These are phyloP conservation scores for Akanthomyces uredinophilus DNA, from an alignment of 2,329 filamentous ascomycete species.

Conservation along the genomic window DNA sequence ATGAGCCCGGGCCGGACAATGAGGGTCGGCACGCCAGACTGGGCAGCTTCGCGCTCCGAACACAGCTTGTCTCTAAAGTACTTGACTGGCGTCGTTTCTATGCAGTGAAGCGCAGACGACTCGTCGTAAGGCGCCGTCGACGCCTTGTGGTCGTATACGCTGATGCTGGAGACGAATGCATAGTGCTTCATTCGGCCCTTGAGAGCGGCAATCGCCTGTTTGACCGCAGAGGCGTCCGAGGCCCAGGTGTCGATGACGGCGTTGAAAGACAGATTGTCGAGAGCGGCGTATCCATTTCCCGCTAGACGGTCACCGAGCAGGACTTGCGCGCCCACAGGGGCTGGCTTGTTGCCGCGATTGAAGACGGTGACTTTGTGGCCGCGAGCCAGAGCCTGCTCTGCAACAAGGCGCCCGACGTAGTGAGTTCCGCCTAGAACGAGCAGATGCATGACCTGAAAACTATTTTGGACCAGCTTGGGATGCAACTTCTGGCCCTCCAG, in stretches of 20 bases:
- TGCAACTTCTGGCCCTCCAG: too few species aligned
- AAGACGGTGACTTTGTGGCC: conserved; percentile 17
- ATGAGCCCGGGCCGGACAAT: conserved; percentile 14
- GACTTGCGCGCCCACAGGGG: conserved; percentile 14
- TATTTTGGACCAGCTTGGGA: background rate
- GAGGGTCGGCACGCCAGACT: conserved; percentile 10
- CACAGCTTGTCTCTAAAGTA: conserved; percentile 14
- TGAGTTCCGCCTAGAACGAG: conserved; percentile 20
- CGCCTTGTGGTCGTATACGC: conserved; percentile 14
- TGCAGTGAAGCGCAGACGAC: conserved; percentile 14
- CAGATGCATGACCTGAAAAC: conserved; percentile 15
- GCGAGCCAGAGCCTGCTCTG: conserved; percentile 16
- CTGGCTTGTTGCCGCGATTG: conserved; percentile 16
- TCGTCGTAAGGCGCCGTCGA: conserved; percentile 13
- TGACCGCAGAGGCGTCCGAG: conserved; percentile 15
- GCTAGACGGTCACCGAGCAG: conserved; percentile 19
- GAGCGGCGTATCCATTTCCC: conserved; percentile 3
- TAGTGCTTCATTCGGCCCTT: conserved; percentile 16
- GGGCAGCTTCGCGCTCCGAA: background rate
- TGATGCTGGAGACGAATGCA: conserved; percentile 18
- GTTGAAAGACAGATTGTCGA: conserved; percentile 16
- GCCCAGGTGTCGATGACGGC: conserved; percentile 20
- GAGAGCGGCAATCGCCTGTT: conserved; percentile 16
- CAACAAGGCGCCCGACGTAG: conserved; percentile 17
- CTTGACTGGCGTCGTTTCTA: background rate